Evolutionary conservation across 2,329 filamentous ascomycete species (phyloP), one percentile per base, ranked within the genome.

Genomic region (Nannizziopsis arthrosporioides): DNA sequence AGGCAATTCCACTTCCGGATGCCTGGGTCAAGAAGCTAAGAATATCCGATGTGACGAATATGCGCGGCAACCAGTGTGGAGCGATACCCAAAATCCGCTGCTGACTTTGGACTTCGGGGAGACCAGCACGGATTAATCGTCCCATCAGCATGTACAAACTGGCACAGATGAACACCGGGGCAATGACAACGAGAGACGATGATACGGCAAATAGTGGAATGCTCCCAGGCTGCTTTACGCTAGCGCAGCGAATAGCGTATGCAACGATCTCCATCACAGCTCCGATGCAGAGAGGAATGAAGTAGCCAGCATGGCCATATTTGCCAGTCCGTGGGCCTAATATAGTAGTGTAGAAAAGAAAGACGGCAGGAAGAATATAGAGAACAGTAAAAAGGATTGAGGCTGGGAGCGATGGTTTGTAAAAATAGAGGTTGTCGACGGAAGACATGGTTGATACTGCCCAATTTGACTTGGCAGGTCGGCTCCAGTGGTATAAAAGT

Each of bases 61-160:
- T 63, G 2, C 63, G 63, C 0, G 72, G 73, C 2, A 75, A 59
- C 39, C 63, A 62, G 12, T 54, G 59, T 2, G 64, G 65, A 1
- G 58, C 60, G 17, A 71, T 61, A 4, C 59, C 61, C 38, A 69
- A 63, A 22, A 69, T 62, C 5, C 53, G 59, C 18, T 68, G 67
- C 1, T 57, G 56, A 0, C 56, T 51, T 0, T 53, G 48, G 9
- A 36, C 38, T 7, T 43, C 41, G 1, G 65, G 63, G 1, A 72
- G 62, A 8, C 66, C 64, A 9, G 59, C 56, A 9, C 64, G 57
- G 47, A 73, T 68, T 5, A 76, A 58, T 10, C 69, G 65, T n/a
- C 68, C 71, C 44, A 76, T 68, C 40, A 75, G 65, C 45, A 75
- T 64, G 56, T 76, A 76, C 48, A 74, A 70, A 1, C 69, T 71